Evolutionary conservation across 1,139 yeast genomes (phyloP).

Genomic region (Zygoascus sp.): DNA sequence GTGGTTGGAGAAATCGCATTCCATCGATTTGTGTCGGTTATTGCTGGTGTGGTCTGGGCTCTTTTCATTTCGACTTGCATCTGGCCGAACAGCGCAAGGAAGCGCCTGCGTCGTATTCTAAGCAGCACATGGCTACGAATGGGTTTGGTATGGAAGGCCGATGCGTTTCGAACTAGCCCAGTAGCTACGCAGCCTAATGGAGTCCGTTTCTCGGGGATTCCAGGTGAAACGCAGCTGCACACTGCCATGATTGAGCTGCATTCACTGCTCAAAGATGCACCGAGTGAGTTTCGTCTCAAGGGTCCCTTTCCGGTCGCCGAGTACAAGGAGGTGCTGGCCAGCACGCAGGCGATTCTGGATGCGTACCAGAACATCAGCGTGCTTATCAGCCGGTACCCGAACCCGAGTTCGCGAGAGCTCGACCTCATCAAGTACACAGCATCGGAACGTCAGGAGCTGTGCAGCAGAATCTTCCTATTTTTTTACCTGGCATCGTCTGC

Average conservation of each 20-base stretch:
- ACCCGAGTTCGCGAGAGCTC: conserved; percentile 50
- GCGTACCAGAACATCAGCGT: conserved; percentile 69
- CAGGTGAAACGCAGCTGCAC: conserved; percentile 38
- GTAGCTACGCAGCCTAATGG: conserved; percentile 23
- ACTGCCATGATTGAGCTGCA: conserved; percentile 59
- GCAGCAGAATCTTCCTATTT: conserved; percentile 64
- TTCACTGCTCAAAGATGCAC: conserved; percentile 62
- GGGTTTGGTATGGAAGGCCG: conserved; percentile 79
- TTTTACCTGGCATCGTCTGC: conserved; percentile 80
- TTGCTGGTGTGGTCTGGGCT: conserved; percentile 76
- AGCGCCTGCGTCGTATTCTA: conserved; percentile 59
- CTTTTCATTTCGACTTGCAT: conserved; percentile 54
- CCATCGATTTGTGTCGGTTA: conserved; percentile 70
- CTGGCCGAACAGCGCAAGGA: conserved; percentile 72
- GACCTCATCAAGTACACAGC: conserved; percentile 53
- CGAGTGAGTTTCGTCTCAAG: conserved; percentile 67
- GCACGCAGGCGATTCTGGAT: conserved; percentile 65
- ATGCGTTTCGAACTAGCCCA: conserved; percentile 38
- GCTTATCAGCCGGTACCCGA: conserved; percentile 60
- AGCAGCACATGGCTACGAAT: conserved; percentile 70
- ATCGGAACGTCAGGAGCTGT: conserved; percentile 61
- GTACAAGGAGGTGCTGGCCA: conserved; percentile 48
- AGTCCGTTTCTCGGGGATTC: conserved; percentile 26
- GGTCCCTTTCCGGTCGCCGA: conserved; percentile 61
- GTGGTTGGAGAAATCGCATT: conserved; percentile 72